Conservation (phyloP, 2,329 filamentous ascomycete genomes). For the Davidsoniella australis region DNA sequence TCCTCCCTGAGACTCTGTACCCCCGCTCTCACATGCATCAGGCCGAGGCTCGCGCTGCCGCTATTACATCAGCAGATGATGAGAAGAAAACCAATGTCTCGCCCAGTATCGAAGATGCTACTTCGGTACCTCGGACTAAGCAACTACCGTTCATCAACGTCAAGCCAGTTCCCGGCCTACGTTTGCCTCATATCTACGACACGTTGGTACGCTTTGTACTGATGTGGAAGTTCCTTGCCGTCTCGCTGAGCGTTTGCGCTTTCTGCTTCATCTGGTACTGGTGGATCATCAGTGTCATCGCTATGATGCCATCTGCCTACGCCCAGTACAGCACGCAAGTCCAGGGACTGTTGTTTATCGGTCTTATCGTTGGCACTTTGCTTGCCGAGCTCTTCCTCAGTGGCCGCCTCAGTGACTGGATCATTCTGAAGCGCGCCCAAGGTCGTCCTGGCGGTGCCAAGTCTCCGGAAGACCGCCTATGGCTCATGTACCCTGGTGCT, state of each 20-base stretch:
- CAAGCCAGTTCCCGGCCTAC: slow-evolving; percentile 29
- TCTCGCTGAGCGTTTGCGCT: slow-evolving; percentile 27
- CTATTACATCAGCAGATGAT: background rate
- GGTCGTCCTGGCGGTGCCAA: slow-evolving; percentile 21
- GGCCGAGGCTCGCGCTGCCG: background rate
- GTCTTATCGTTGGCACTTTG: slow-evolving; percentile 34
- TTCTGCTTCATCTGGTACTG: slow-evolving; percentile 40
- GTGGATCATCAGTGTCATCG: slow-evolving; percentile 37
- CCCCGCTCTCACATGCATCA: slow-evolving; percentile 32
- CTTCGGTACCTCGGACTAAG: slow-evolving; percentile 23
- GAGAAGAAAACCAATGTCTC: background rate
- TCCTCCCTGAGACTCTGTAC: slow-evolving; percentile 40
- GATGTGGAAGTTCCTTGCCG: slow-evolving; percentile 28
- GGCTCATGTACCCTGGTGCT: slow-evolving; percentile 36
- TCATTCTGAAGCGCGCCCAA: slow-evolving; percentile 29
- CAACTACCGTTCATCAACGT: slow-evolving; percentile 28
- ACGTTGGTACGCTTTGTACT: slow-evolving; percentile 27
- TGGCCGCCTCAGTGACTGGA: slow-evolving; percentile 33
- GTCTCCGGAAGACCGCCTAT: slow-evolving; percentile 36
- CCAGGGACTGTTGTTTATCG: slow-evolving; percentile 36
- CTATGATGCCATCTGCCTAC: slow-evolving; percentile 35
- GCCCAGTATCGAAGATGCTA: slow-evolving; percentile 11
- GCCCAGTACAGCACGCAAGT: slow-evolving; percentile 28
- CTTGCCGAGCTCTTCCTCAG: slow-evolving; percentile 34
- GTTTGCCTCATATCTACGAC: slow-evolving; percentile 32